These are phyloP conservation scores for Akanthomyces muscarius DNA, from an alignment of 2,329 filamentous ascomycete species.

Conservation along the genomic window DNA sequence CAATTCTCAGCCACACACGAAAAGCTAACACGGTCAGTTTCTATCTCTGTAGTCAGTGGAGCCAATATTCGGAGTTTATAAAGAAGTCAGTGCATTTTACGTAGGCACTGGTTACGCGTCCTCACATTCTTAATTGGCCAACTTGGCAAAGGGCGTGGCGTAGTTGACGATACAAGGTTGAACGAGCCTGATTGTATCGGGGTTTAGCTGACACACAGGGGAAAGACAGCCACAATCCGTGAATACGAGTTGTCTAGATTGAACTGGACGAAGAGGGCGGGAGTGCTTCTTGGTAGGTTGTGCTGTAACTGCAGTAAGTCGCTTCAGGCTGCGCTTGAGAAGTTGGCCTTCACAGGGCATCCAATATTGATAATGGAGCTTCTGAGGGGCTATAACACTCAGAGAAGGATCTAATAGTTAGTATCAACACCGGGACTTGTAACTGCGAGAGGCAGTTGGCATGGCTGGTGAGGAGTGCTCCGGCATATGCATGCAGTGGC, in stretches of 20 bases:
- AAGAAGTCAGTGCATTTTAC: background rate
- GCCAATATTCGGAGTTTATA: too few relatives aligned
- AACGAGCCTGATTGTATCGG: background rate
- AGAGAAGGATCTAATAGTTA: background rate
- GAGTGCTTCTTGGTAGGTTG: background rate
- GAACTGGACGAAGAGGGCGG: background rate
- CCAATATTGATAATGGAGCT: background rate
- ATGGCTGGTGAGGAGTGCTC: too few relatives aligned
- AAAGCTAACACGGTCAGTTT: background rate
- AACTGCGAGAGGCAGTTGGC: background rate
- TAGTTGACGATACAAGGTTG: too few relatives aligned
- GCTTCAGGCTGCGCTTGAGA: background rate
- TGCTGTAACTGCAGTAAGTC: background rate
- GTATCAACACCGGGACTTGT: background rate
- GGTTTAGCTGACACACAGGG: too few relatives aligned
- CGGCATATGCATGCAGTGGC: background rate
- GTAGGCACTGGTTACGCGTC: background rate
- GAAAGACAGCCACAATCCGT: background rate
- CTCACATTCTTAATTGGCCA: background rate
- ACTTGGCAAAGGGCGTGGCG: background rate
- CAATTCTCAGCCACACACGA: background rate
- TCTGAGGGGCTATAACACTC: too few relatives aligned
- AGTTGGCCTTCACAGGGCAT: background rate
- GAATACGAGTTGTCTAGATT: background rate
- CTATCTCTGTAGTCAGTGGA: too few relatives aligned